Conservation (phyloP, 2,329 filamentous ascomycete genomes). For the Verticillium alfalfae region DNA sequence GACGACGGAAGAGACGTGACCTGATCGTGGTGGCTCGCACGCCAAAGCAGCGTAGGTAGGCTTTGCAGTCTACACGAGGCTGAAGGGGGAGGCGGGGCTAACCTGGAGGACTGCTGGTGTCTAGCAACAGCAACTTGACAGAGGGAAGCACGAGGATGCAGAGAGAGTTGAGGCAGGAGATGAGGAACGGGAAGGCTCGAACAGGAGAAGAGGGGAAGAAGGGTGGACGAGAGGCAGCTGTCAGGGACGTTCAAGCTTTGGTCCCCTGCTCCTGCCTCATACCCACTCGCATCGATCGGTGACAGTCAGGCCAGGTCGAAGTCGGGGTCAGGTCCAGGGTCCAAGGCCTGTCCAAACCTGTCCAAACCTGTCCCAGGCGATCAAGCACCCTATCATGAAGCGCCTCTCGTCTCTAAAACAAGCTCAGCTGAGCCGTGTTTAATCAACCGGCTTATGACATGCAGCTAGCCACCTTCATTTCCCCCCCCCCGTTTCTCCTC, state of each 20-base stretch:
- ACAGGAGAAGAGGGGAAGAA: constrained; percentile 4
- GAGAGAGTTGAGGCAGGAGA: background rate
- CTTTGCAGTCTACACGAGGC: background rate
- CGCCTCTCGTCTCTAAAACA: background rate
- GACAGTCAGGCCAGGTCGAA: background rate
- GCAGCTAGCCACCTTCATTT: background rate
- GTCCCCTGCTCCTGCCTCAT: background rate
- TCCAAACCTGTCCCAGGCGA: background rate
- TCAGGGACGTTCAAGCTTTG: background rate
- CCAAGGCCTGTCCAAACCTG: background rate
- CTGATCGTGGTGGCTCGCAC: background rate
- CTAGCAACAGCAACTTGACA: background rate
- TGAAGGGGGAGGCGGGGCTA: background rate
- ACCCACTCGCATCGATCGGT: background rate
- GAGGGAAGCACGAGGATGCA: background rate
- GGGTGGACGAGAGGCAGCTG: background rate
- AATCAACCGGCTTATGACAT: background rate
- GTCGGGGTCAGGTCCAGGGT: background rate
- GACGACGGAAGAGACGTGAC: background rate
- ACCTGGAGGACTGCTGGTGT: background rate
- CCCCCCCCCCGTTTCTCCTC: background rate
- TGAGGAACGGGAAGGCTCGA: constrained; percentile 7
- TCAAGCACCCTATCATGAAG: background rate
- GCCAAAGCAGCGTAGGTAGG: background rate
- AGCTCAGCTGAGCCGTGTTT: background rate